Percentiles rank a stretch among this genome's conserved stretches.
phyloP scores from a whole-genome alignment of 768 basidiomycete genomes.

The Podaxis rugospora region DNA sequence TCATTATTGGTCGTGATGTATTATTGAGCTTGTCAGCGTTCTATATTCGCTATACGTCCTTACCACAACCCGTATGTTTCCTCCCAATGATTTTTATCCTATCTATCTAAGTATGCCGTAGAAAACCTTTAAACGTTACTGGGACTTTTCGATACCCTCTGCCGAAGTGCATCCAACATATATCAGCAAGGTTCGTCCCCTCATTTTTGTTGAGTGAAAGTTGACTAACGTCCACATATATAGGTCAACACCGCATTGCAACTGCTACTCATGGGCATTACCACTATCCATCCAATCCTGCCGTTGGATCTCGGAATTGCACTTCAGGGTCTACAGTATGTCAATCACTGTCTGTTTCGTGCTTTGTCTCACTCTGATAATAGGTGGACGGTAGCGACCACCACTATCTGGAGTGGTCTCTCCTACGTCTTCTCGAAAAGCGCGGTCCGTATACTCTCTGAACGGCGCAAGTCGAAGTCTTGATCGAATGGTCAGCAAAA shows the following conservation, averaged over 20 bases:
- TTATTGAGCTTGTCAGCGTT: conserved; percentile 85
- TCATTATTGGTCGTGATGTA: conserved; percentile 89
- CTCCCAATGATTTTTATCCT: neutral
- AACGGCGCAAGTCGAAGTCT: conserved; percentile 6
- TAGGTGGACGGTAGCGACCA: conserved; percentile 84
- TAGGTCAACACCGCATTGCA: conserved; percentile 93
- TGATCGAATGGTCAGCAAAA: neutral
- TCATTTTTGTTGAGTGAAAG: neutral
- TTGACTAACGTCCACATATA: neutral
- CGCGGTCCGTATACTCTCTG: conserved; percentile 56
- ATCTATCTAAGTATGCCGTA: conserved; percentile 23
- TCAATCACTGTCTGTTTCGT: conserved; percentile 12
- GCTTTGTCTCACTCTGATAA: conserved; percentile 1
- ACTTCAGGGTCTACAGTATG: conserved; percentile 74
- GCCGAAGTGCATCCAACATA: conserved; percentile 90
- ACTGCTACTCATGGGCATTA: conserved; percentile 84
- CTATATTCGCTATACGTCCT: conserved; percentile 86
- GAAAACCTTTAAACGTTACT: conserved; percentile 92
- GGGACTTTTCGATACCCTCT: conserved; percentile 94
- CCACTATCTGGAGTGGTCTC: conserved; percentile 89
- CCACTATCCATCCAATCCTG: conserved; percentile 80
- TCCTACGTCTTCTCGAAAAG: conserved; percentile 77
- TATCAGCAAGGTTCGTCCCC: conserved; percentile 79
- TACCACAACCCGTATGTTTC: conserved; percentile 76
- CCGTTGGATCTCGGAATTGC: conserved; percentile 51